A percentile compares a stretch with the other conserved stretches of the same genome.
phyloP scores from a whole-genome alignment of 2,329 filamentous ascomycete genomes.

The Cordyceps farinosa region DNA sequence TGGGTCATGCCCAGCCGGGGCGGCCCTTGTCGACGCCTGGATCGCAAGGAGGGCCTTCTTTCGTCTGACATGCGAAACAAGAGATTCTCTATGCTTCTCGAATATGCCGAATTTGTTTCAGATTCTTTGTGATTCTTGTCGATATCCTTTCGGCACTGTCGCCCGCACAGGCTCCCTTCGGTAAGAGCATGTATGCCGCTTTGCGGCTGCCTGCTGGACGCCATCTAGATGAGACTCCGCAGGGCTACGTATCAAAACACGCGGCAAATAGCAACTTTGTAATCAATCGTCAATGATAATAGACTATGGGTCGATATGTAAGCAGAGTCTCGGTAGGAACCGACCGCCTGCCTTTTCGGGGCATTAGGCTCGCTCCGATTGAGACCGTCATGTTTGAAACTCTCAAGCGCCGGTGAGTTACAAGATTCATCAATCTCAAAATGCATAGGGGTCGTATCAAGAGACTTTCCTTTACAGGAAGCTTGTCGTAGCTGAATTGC shows the following conservation, averaged over 20 bases:
- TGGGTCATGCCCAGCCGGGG: background rate
- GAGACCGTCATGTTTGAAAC: background rate
- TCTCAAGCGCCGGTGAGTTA: background rate
- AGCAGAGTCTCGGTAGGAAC: too few species aligned
- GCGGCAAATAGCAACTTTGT: background rate
- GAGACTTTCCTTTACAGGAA: background rate
- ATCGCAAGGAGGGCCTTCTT: background rate
- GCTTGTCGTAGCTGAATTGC: background rate
- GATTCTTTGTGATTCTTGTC: too few species aligned
- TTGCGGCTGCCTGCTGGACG: background rate
- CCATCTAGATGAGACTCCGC: background rate
- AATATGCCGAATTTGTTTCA: background rate
- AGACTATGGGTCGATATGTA: background rate
- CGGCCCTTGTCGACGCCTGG: background rate
- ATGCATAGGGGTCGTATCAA: too few species aligned
- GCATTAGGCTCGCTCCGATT: background rate
- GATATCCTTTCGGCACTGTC: background rate
- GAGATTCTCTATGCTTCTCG: background rate
- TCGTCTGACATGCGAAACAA: conserved; percentile 3
- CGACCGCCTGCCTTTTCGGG: background rate
- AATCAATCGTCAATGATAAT: too few species aligned
- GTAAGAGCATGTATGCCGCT: background rate
- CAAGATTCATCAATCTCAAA: too few species aligned
- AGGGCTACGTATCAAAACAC: background rate
- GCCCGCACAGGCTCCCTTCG: background rate